A percentile compares a stretch with the other conserved stretches of the same genome.
Evolutionary conservation across 495 filamentous ascomycete species (phyloP).

Genomic region (Penicillium antarcticum): DNA sequence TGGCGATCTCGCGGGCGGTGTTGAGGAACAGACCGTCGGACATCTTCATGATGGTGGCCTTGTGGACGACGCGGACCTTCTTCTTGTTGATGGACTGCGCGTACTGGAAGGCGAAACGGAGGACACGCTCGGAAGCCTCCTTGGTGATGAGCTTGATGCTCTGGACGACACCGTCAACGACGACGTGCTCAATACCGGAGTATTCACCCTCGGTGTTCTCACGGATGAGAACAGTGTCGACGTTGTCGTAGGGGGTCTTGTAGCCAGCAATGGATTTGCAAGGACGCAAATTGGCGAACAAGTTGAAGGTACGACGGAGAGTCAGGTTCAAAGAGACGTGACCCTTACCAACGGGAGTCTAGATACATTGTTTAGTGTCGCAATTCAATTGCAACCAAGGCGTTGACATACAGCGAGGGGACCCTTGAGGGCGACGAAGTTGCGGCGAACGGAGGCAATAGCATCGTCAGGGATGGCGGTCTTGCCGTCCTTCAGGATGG

Average conservation of each 20-base stretch:
- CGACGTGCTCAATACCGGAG: conserved; percentile 97
- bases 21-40: conserved; percentile 94
- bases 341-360: conserved; percentile 97
- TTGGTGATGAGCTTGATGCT: conserved; percentile 98
- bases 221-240: conserved; percentile 96
- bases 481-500: conserved; percentile 86
- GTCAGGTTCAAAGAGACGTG: conserved; percentile 99
- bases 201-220: conserved; percentile 99
- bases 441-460: conserved; percentile 84
- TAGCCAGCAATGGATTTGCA: conserved; percentile 94
- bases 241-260: conserved; percentile 98
- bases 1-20: conserved; percentile 75
- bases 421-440: conserved; percentile 95
- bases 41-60: conserved; percentile 99
- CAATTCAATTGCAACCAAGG: neutral
- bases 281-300: conserved; percentile 97
- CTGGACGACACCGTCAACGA: conserved; percentile 97
- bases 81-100: conserved; percentile 85
- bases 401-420: conserved; percentile 77
- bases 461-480: conserved; percentile 88
- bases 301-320: conserved; percentile 97
- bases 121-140: conserved; percentile 88
- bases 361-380: conserved; percentile 21
- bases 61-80: conserved; percentile 97
- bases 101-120: conserved; percentile 96